Evolutionary conservation across 306 rosid species (phyloP), one percentile per base, ranked within the genome.

Genomic region (Dalbergia cochinchinensis): DNA sequence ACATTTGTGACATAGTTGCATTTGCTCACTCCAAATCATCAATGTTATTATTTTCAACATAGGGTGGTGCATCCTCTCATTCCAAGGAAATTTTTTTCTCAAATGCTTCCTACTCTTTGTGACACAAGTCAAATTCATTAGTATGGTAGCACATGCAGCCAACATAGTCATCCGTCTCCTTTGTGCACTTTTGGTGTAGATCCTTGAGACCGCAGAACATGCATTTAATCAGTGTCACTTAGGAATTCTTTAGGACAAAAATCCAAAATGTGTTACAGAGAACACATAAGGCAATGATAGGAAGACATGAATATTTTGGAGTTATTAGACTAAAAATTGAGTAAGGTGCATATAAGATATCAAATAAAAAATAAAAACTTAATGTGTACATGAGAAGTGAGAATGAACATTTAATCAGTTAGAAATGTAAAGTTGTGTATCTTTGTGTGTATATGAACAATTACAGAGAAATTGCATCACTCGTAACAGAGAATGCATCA

Each of bases 101-200:
- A 14, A 95, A 95, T 51, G 83, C 90, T 81, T 91, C 71, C 86
- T 95, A 97, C 96, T 92, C 93, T 90, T 91, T 93, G 88, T 97
- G 99, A 80, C 99, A 95, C 54, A 93, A 80, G 78, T 96, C 99
- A 22, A 93, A 96, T 80, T 96, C 98, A 47, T 91, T 96, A 22
- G 99, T 96, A 59, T 90, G 84, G 87, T 95, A 92, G 85, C 93
- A 93, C 97, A 95, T 88, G 93, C 99, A 95, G 37, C 99, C 98
- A 1, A 88, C 98, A 22, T 90, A 95, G 0, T 65, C 90, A 71
- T 93, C 94, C 98, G 93, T 93, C 93, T 96, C 98, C 59, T 88
- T 93, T 0, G 99, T 93, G 91, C 99, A 96, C 79, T 83, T 89
- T 59, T 87, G 97, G 78, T 90, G 99, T 58, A 91, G 87, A 20